phyloP scores from a whole-genome alignment of 331 rosid species.

The Acacia concinna region DNA sequence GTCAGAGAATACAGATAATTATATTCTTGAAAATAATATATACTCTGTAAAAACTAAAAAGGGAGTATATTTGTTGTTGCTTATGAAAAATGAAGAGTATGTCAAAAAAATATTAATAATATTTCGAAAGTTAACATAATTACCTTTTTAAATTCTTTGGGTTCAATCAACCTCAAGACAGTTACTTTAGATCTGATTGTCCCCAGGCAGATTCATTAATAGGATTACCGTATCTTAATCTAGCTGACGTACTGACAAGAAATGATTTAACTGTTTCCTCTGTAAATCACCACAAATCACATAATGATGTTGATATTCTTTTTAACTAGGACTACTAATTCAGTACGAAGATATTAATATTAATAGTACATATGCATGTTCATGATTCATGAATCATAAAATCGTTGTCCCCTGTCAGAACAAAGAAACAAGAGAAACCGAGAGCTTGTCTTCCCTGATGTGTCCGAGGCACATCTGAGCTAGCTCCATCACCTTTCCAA shows the following conservation, averaged over 20 bases:
- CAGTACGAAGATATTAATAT: neutral
- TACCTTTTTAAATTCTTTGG: neutral
- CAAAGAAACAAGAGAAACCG: slow-evolving; percentile 27
- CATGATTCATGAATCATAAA: neutral
- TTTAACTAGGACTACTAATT: neutral
- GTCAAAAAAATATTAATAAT: neutral
- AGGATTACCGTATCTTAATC: slow-evolving; percentile 31
- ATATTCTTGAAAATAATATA: neutral
- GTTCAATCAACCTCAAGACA: slow-evolving; percentile 11
- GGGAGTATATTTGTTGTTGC: neutral
- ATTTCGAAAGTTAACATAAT: neutral
- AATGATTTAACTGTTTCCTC: slow-evolving; percentile 37
- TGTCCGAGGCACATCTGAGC: neutral
- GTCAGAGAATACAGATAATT: neutral
- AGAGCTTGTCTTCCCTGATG: slow-evolving; percentile 22
- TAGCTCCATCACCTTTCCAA: neutral
- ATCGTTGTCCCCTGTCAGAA: neutral
- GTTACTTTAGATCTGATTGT: slow-evolving; percentile 32
- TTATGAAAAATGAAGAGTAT: neutral
- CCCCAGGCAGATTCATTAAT: slow-evolving; percentile 1
- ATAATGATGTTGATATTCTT: slow-evolving; percentile 5
- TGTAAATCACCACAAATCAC: slow-evolving; percentile 4
- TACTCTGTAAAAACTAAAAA: neutral
- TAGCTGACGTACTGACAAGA: slow-evolving; percentile 17
- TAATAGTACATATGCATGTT: neutral